Percentiles rank a stretch among this genome's conserved stretches.
Conservation (phyloP, 305 asterid genomes). For the Withania somnifera region DNA sequence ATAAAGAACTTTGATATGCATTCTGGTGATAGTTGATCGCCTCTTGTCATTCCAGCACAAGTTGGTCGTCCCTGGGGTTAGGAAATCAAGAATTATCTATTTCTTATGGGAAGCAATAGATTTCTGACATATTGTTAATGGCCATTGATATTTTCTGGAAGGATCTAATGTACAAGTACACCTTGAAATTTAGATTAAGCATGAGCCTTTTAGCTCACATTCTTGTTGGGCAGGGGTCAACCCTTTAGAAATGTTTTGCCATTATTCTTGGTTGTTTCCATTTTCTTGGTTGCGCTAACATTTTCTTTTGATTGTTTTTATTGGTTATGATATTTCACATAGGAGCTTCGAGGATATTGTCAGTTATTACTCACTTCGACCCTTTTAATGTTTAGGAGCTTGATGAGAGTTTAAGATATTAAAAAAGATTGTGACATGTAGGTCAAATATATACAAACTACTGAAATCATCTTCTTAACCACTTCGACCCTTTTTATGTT, state of each 20-base stretch:
- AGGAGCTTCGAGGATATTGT: background rate
- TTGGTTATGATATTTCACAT: background rate
- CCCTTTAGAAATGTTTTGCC: background rate
- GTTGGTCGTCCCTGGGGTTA: background rate
- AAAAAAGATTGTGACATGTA: background rate
- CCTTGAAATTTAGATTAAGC: no score
- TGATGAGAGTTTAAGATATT: no score
- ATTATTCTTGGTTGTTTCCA: background rate
- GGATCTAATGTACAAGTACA: background rate
- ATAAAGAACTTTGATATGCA: background rate
- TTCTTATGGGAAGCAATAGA: background rate
- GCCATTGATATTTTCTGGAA: background rate
- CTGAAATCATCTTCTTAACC: background rate
- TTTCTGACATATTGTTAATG: background rate
- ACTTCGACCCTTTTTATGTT: background rate
- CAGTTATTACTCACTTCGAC: background rate
- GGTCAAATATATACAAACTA: background rate
- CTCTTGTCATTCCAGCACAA: background rate
- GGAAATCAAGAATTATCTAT: background rate
- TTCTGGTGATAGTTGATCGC: background rate
- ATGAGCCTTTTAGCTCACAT: background rate
- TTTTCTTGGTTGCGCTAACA: background rate
- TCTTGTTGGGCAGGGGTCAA: background rate
- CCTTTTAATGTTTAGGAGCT: background rate
- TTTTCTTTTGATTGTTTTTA: background rate